These are phyloP conservation scores for Begonia peltatifolia DNA, from an alignment of 306 rosid genomes.

Conservation along the genomic window DNA sequence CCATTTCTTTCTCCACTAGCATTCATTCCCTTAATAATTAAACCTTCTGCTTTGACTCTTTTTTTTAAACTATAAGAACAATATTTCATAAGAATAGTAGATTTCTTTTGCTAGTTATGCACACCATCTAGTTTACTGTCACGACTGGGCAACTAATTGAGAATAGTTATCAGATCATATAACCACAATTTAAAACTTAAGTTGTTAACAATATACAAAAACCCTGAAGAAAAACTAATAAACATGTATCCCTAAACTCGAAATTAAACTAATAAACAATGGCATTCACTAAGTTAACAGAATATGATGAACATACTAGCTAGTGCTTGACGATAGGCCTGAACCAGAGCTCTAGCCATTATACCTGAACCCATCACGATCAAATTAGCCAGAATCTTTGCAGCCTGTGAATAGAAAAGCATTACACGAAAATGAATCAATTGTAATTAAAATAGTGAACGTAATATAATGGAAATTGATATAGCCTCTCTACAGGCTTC, in stretches of 20 bases:
- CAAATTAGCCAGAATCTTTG: conserved; percentile 70
- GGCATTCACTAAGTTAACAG: background rate
- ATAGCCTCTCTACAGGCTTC: too few relatives aligned
- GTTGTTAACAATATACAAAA: background rate
- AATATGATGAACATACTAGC: conserved; percentile 34
- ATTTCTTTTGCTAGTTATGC: too few relatives aligned
- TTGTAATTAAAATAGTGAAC: background rate
- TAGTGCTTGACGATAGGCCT: conserved; percentile 83
- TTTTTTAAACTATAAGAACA: too few relatives aligned
- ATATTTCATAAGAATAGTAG: too few relatives aligned
- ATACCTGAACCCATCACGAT: conserved; percentile 70
- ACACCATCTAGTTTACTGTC: too few relatives aligned
- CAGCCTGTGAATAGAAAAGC: conserved; percentile 45
- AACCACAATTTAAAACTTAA: too few relatives aligned
- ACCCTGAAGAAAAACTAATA: too few relatives aligned
- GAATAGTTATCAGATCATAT: background rate
- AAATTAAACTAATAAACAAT: background rate
- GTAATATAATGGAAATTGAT: background rate
- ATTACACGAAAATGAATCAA: background rate
- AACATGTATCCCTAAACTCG: background rate
- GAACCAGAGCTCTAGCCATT: conserved; percentile 62
- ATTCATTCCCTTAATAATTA: too few relatives aligned
- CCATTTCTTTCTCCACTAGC: too few relatives aligned
- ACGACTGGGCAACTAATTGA: background rate
- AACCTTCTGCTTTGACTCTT: too few relatives aligned